Evolutionary conservation across 371 early-diverging fungal species (phyloP).

Genomic region (Actinomortierella wolfii): DNA sequence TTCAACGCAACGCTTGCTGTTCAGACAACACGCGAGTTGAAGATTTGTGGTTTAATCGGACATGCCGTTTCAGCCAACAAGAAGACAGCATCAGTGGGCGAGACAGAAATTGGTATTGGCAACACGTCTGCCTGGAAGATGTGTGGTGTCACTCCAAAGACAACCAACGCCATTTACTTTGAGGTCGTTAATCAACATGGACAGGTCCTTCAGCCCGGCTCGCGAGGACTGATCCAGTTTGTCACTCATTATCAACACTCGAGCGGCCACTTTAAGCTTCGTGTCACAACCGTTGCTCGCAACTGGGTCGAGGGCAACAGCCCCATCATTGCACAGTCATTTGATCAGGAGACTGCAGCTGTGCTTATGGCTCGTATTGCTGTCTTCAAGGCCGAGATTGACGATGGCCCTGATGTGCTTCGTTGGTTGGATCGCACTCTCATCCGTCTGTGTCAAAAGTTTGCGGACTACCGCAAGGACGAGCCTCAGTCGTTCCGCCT

Average conservation of each 20-base stretch:
- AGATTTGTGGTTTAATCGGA: conserved; percentile 96
- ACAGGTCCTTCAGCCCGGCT: conserved; percentile 83
- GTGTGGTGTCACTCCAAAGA: conserved; percentile 86
- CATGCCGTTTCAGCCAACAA: conserved; percentile 91
- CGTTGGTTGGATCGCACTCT: conserved; percentile 99
- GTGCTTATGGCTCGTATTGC: conserved; percentile 99
- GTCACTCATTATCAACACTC: conserved; percentile 96
- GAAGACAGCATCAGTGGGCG: conserved; percentile 91
- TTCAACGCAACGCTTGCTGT: conserved; percentile 99
- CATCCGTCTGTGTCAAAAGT: conserved; percentile 97
- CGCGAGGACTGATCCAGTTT: conserved; percentile 93
- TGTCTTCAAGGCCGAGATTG: conserved; percentile 95
- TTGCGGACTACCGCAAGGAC: conserved; percentile 96
- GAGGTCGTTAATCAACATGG: conserved; percentile 92
- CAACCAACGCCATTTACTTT: conserved; percentile 92
- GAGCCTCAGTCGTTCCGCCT: conserved; percentile 95
- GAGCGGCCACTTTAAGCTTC: conserved; percentile 86
- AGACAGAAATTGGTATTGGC: conserved; percentile 98
- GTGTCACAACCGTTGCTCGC: conserved; percentile 96
- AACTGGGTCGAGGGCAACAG: conserved; percentile 90
- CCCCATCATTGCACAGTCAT: conserved; percentile 89
- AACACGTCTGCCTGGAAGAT: conserved; percentile 96
- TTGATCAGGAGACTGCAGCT: conserved; percentile 99
- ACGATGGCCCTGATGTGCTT: conserved; percentile 98
- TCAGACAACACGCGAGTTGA: conserved; percentile 91